Base-by-base conservation (phyloP, 1,139 yeast species). In the Kluyveromyces sp. region DNA sequence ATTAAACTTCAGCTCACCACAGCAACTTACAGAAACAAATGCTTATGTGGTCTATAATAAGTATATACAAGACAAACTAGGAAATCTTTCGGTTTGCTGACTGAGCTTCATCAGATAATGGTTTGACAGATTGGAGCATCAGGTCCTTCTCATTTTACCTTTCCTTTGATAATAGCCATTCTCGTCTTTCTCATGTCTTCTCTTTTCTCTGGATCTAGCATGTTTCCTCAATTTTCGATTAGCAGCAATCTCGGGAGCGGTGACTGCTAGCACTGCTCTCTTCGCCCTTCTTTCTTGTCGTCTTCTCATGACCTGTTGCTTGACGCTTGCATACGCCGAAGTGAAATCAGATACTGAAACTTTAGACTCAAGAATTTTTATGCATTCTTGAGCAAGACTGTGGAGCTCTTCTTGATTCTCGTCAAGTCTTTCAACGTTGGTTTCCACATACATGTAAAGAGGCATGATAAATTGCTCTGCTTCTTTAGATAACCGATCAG, bases 171-270 rank as follows among this genome's bases (percentile, higher is more conserved):
- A 85, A 53, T 70, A 80, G 0, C 95, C 95, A 58, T 77, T 83
- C 33, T 77, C 89, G 58, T 85, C 94, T 61, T 77, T 83, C 43
- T 74, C 79, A 43, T 74, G 78, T 59, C 75, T 83, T 60, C 95
- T 74, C 71, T 82, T 84, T 52, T 83, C 92, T 61, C 94, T 77
- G 36, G 77, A 75, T 55, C 82, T 75, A 41, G 73, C 77, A 65
- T 88, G 95, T 62, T 84, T 85, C 65, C 73, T 81, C 55, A 85
- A 61, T 65, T 84, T 86, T 62, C 84, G 77, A 56, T 74, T 75
- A 3, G 96, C 94, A 19, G 86, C 81, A 36, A 76, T 65, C 17
- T 83, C 95, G 0, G 98, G 98, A 3, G 85, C 84, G 12, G 74
- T 74, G 3, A 89, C 73, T 1, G 89, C 86, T 61, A 86, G 67